Percentiles rank a stretch among this genome's conserved stretches.
phyloP scores from a whole-genome alignment of 805 yeast genomes.

The Lachancea lanzarotensis region DNA sequence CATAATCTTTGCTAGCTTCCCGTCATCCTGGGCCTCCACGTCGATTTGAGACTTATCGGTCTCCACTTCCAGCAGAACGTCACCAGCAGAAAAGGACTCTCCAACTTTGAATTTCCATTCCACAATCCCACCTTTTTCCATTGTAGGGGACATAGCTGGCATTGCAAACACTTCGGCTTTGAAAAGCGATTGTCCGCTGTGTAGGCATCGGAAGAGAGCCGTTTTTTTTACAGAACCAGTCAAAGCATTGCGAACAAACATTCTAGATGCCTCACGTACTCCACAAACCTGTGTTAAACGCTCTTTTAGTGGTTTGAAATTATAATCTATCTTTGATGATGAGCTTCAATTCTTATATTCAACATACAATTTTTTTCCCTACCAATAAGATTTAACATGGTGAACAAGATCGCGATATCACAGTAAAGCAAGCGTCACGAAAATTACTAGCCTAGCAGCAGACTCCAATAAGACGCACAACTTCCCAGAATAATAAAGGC shows the following conservation, averaged over 20 bases:
- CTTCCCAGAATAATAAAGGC: too few species aligned
- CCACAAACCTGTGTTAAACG: background rate
- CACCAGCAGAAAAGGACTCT: constrained; percentile 73
- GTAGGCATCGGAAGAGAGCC: constrained; percentile 15
- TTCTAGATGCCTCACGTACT: background rate
- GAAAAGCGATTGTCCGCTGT: constrained; percentile 16
- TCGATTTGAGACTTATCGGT: constrained; percentile 81
- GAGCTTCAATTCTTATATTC: background rate
- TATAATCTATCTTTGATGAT: background rate
- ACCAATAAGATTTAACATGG: too few species aligned
- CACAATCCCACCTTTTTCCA: constrained; percentile 92
- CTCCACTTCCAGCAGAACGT: constrained; percentile 73
- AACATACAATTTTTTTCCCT: background rate
- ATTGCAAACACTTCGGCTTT: constrained; percentile 54
- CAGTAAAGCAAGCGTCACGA: background rate
- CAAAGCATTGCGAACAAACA: constrained; percentile 3
- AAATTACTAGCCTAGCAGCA: background rate
- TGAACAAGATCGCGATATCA: background rate
- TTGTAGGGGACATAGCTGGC: constrained; percentile 99
- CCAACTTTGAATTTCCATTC: constrained; percentile 82
- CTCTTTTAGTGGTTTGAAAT: background rate
- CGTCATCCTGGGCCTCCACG: constrained; percentile 90
- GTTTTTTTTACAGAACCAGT: background rate
- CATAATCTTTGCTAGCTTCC: constrained; percentile 71
- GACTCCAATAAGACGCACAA: too few species aligned